These are phyloP conservation scores for Leccinum longicurvipes DNA, from an alignment of 768 basidiomycete species.

Conservation along the genomic window DNA sequence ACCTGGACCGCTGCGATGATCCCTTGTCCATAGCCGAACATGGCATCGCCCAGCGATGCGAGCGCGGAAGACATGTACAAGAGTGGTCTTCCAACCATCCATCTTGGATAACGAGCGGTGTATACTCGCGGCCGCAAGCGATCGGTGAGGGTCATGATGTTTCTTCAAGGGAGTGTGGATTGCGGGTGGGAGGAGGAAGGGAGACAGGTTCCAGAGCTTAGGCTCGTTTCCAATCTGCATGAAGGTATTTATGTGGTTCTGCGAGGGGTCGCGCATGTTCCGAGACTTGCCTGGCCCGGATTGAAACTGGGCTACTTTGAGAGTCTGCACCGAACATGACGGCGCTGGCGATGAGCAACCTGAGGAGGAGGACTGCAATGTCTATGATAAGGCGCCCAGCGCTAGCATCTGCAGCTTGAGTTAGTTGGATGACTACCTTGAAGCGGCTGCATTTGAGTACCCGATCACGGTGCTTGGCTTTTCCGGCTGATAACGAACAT, in stretches of 20 bases:
- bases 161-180: slow-evolving; percentile 10
- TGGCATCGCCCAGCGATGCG: slow-evolving; percentile 54
- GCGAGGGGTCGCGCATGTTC: neutral
- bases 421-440: neutral
- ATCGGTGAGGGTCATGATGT: slow-evolving; percentile 23
- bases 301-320: slow-evolving; percentile 17
- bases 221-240: neutral
- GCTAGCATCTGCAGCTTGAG: neutral
- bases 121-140: slow-evolving; percentile 38
- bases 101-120: slow-evolving; percentile 47
- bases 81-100: slow-evolving; percentile 48
- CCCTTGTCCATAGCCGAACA: slow-evolving; percentile 56
- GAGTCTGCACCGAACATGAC: neutral
- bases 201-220: neutral
- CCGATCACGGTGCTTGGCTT: neutral
- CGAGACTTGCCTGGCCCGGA: slow-evolving; percentile 18
- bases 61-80: slow-evolving; percentile 50
- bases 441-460: neutral
- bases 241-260: slow-evolving; percentile 24
- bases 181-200: neutral
- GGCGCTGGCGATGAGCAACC: neutral
- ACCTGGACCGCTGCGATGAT: slow-evolving; percentile 50
- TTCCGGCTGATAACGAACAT: neutral
- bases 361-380: neutral
- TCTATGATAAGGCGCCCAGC: neutral